Evolutionary conservation across 805 yeast species (phyloP).

Genomic region (Kazachstania viticola): DNA sequence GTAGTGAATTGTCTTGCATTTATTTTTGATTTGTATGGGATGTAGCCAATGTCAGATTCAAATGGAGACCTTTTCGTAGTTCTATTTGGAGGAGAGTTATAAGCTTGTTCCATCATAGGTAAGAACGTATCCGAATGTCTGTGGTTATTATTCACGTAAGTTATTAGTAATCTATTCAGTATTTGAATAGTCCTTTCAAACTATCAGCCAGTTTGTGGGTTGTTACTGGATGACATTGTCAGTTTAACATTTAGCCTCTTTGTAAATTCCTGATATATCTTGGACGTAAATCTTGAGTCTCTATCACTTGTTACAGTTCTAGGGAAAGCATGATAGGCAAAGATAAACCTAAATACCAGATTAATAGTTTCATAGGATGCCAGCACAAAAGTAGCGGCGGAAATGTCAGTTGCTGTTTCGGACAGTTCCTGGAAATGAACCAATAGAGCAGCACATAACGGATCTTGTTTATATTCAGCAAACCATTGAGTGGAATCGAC

Average conservation of each 20-base stretch:
- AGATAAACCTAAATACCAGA: conserved; percentile 4
- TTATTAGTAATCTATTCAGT: conserved; percentile 1
- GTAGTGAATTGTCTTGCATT: neutral
- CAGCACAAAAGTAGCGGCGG: too few relatives aligned
- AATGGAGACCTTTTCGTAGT: conserved; percentile 1
- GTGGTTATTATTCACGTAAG: neutral
- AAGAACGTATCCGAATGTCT: conserved; percentile 1
- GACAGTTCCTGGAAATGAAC: too few relatives aligned
- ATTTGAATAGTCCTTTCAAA: conserved; percentile 2
- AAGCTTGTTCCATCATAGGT: conserved; percentile 1
- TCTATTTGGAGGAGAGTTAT: neutral
- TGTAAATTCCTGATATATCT: conserved; percentile 1
- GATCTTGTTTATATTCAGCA: conserved; percentile 1
- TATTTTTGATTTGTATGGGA: neutral
- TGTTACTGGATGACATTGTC: conserved; percentile 1
- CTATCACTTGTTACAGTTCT: conserved; percentile 1
- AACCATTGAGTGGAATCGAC: conserved; percentile 3
- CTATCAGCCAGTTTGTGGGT: conserved; percentile 5
- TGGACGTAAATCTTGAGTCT: conserved; percentile 1
- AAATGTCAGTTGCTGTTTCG: too few relatives aligned
- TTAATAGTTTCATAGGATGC: conserved; percentile 8
- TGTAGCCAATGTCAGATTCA: conserved; percentile 3
- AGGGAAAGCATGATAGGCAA: conserved; percentile 9
- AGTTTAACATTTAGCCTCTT: conserved; percentile 1
- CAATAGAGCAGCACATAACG: conserved; percentile 3